Evolutionary conservation across 345 rosid species (phyloP).

Genomic region (Corchorus olitorius): DNA sequence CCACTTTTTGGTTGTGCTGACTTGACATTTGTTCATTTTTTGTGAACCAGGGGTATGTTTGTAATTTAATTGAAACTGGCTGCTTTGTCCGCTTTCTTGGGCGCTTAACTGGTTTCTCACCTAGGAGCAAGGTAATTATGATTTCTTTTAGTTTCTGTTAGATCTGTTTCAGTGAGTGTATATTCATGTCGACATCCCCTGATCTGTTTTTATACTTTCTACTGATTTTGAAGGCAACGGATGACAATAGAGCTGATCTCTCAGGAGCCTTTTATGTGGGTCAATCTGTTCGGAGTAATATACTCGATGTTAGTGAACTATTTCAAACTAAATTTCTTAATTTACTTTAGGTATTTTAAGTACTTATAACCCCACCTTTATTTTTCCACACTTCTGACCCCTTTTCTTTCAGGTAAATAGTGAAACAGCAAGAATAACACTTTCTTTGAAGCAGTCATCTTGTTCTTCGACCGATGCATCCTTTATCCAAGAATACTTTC

Average conservation of each 20-base stretch:
- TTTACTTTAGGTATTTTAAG: conserved; percentile 14
- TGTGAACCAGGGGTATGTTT: conserved; percentile 76
- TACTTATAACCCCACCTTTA: conserved; percentile 8
- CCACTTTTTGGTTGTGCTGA: background rate
- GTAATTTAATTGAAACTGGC: conserved; percentile 84
- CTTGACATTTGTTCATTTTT: conserved; percentile 10
- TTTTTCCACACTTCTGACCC: conserved; percentile 15
- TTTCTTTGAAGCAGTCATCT: conserved; percentile 84
- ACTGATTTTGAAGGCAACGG: conserved; percentile 55
- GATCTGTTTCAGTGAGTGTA: background rate
- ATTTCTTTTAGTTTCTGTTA: background rate
- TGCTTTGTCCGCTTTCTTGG: conserved; percentile 99
- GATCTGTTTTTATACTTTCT: conserved; percentile 6
- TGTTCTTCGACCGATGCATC: conserved; percentile 85
- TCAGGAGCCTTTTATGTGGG: conserved; percentile 76
- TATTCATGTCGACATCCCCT: background rate
- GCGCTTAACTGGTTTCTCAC: conserved; percentile 88
- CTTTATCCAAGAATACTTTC: conserved; percentile 74
- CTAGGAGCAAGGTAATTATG: conserved; percentile 72
- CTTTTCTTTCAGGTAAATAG: conserved; percentile 57
- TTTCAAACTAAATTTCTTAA: conserved; percentile 23
- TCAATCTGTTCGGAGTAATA: conserved; percentile 87
- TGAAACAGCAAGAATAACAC: conserved; percentile 70
- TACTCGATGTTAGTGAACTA: conserved; percentile 68
- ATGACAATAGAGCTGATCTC: conserved; percentile 63